Evolutionary conservation across 2,329 filamentous ascomycete genomes (phyloP).

Genomic region (Phyllosticta paracitricarpa): DNA sequence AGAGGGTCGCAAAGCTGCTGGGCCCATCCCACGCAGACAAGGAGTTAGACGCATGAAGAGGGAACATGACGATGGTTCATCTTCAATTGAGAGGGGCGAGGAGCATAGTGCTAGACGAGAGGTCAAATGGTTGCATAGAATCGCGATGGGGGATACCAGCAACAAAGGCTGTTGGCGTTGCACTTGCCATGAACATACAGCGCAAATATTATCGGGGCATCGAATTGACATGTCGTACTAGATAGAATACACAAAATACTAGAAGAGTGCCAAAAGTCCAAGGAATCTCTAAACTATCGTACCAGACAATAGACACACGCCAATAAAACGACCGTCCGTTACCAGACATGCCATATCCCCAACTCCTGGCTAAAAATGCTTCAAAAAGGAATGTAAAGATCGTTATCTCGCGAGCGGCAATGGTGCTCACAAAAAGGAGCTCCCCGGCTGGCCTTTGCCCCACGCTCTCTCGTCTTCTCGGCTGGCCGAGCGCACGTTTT

Average conservation of each 20-base stretch:
- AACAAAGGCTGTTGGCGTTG: too few species aligned
- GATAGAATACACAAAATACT: not conserved
- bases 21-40: not conserved
- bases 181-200: not conserved
- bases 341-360: not conserved
- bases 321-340: not conserved
- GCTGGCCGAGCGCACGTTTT: not conserved
- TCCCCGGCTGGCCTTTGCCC: not conserved
- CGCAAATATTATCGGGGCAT: not conserved
- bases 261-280: not conserved
- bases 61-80: not conserved
- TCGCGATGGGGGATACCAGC: too few species aligned
- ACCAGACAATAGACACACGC: not conserved
- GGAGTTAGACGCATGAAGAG: not conserved
- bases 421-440: not conserved
- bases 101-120: not conserved
- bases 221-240: not conserved
- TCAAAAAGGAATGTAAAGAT: not conserved
- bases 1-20: conserved; percentile 54
- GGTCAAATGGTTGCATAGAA: too few species aligned
- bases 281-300: not conserved
- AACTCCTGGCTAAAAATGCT: not conserved
- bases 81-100: not conserved
- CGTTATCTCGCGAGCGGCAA: not conserved
- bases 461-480: conserved; percentile 4